Evolutionary conservation across 2,329 filamentous ascomycete species (phyloP).

Genomic region (Neophaeococcomyces aloes): DNA sequence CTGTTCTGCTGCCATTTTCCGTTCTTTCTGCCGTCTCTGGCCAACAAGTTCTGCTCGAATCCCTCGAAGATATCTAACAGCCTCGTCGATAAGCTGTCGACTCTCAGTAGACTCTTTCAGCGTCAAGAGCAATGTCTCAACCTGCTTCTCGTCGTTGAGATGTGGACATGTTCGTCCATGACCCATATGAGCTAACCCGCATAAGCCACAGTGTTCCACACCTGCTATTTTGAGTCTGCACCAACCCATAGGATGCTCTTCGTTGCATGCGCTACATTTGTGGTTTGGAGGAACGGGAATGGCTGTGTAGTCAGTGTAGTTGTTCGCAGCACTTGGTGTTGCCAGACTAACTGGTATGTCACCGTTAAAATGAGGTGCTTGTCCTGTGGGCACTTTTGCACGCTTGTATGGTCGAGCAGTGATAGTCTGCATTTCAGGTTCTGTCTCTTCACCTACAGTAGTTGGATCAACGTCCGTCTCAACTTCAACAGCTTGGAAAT

Average conservation of each 20-base stretch:
- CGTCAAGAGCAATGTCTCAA: constrained; percentile 53
- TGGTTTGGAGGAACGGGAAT: constrained; percentile 16
- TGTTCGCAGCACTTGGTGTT: no score
- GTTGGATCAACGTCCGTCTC: constrained; percentile 24
- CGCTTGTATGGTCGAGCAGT: constrained; percentile 32
- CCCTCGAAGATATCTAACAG: constrained; percentile 47
- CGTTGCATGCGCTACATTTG: constrained; percentile 45
- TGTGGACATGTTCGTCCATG: constrained; percentile 49
- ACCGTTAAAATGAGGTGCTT: constrained; percentile 20
- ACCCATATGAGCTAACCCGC: constrained; percentile 53
- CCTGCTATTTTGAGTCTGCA: constrained; percentile 52
- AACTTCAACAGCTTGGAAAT: constrained; percentile 25
- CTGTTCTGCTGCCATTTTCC: neutral
- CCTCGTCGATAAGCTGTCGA: constrained; percentile 41
- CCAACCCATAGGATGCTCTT: constrained; percentile 45
- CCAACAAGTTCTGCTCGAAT: constrained; percentile 47
- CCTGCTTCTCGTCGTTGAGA: constrained; percentile 51
- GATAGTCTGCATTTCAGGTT: constrained; percentile 14
- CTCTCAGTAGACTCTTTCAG: constrained; percentile 50
- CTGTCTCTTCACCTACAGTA: constrained; percentile 15
- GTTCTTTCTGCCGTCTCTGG: constrained; percentile 33
- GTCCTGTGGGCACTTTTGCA: constrained; percentile 23
- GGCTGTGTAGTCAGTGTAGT: constrained; percentile 9
- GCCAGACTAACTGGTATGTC: constrained; percentile 4
- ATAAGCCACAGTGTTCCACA: constrained; percentile 53